Conservation (phyloP, 805 yeast species). For the Metschnikowia lochheadii region DNA sequence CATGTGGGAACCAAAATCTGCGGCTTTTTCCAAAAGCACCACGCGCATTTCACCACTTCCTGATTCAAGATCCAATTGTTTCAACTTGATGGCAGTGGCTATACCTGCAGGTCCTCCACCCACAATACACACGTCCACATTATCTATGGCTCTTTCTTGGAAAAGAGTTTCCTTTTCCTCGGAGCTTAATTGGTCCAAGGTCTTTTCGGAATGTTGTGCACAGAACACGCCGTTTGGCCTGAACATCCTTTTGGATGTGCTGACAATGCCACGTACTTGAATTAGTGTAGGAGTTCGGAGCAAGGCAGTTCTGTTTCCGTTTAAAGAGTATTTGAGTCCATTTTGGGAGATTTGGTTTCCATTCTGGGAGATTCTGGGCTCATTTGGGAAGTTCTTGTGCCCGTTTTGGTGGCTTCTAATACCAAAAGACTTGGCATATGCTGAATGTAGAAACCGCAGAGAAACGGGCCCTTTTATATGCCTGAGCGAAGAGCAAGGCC, state of each 20-base stretch:
- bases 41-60: slow-evolving; percentile 73
- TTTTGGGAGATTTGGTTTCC: background rate
- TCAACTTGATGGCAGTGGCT: slow-evolving; percentile 85
- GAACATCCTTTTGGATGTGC: background rate
- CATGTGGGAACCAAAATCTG: slow-evolving; percentile 89
- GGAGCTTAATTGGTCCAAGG: slow-evolving; percentile 14
- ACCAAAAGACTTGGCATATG: background rate
- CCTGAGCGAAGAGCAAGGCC: background rate
- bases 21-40: slow-evolving; percentile 85
- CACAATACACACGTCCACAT: slow-evolving; percentile 90
- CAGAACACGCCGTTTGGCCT: background rate
- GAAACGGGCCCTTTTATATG: background rate
- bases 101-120: slow-evolving; percentile 99
- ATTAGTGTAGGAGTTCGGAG: background rate
- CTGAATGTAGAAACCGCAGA: background rate
- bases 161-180: slow-evolving; percentile 47
- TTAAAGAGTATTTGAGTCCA: background rate
- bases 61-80: slow-evolving; percentile 71
- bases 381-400: background rate
- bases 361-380: background rate
- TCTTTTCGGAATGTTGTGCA: background rate
- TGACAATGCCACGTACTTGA: background rate
- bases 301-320: background rate
- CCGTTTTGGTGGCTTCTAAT: background rate
- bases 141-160: slow-evolving; percentile 75